Evolutionary conservation across 768 basidiomycete species (phyloP).

Genomic region (Crepidotus variabilis): DNA sequence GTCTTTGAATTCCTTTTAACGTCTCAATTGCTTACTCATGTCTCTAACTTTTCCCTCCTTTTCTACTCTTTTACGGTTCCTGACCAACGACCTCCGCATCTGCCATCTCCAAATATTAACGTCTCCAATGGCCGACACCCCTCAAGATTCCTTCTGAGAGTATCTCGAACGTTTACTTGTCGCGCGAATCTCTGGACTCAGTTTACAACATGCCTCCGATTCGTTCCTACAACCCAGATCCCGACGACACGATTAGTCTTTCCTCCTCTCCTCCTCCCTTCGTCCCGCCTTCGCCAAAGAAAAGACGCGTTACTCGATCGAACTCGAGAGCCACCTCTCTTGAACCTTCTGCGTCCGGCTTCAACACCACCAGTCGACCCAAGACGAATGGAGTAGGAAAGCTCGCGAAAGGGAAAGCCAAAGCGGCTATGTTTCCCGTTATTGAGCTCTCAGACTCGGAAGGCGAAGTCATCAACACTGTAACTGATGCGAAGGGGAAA

Average conservation of each 20-base stretch:
- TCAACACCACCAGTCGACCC: neutral
- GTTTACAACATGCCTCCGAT: neutral
- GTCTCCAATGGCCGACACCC: no score
- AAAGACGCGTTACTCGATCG: neutral
- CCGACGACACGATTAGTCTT: neutral
- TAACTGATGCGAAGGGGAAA: neutral
- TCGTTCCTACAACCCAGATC: neutral
- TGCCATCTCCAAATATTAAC: no score
- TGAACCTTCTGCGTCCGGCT: neutral
- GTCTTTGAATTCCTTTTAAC: no score
- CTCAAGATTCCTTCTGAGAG: no score
- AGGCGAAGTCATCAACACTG: neutral
- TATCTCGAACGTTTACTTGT: no score
- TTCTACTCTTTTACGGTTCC: no score
- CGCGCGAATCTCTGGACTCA: neutral
- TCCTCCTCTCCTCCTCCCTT: neutral
- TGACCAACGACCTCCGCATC: no score
- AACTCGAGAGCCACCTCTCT: neutral
- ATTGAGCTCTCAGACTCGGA: slow-evolving; percentile 56
- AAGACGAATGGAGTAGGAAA: neutral
- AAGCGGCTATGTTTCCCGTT: slow-evolving; percentile 18
- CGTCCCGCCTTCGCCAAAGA: neutral
- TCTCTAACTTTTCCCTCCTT: no score
- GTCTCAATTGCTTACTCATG: no score
- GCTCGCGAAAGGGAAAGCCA: slow-evolving; percentile 8